A percentile compares a stretch with the other conserved stretches of the same genome.
phyloP scores from a whole-genome alignment of 2,329 filamentous ascomycete genomes.

The Balansia obtecta region DNA sequence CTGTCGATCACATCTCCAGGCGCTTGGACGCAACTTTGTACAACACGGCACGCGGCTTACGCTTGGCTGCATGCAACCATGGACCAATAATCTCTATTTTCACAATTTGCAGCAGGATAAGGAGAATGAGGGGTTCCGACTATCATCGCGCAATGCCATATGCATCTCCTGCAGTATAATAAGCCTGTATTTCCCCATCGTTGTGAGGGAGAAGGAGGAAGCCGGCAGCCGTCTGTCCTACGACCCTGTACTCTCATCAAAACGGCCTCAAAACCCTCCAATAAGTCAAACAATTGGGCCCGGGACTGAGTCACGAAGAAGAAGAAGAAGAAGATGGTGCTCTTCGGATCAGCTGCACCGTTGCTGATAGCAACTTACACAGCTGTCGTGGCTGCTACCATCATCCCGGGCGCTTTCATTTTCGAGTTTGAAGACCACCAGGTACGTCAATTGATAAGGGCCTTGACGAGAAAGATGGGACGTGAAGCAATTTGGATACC shows the following conservation, averaged over 20 bases:
- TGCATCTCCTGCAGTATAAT: background rate
- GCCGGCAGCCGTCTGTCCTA: background rate
- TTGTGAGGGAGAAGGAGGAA: background rate
- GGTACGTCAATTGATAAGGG: background rate
- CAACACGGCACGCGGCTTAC: background rate
- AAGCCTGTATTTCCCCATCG: background rate
- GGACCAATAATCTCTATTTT: background rate
- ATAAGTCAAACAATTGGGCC: background rate
- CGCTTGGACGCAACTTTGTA: background rate
- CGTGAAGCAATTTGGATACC: background rate
- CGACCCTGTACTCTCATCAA: background rate
- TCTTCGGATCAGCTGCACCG: background rate
- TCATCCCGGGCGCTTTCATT: slow-evolving; percentile 2
- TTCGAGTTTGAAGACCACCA: slow-evolving; percentile 3
- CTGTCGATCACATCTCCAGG: too few relatives aligned
- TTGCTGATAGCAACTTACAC: background rate
- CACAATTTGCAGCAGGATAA: background rate
- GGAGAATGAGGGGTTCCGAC: background rate
- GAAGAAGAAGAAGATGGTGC: background rate
- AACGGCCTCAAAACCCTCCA: background rate
- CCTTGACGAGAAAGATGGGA: background rate
- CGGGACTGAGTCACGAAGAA: background rate
- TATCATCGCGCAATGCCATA: background rate
- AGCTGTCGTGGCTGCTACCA: background rate
- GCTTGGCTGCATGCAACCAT: background rate